Percentiles rank a stretch among this genome's conserved stretches.
These are phyloP conservation scores for Mimosa pudica DNA, from an alignment of 306 rosid species.

Conservation along the genomic window DNA sequence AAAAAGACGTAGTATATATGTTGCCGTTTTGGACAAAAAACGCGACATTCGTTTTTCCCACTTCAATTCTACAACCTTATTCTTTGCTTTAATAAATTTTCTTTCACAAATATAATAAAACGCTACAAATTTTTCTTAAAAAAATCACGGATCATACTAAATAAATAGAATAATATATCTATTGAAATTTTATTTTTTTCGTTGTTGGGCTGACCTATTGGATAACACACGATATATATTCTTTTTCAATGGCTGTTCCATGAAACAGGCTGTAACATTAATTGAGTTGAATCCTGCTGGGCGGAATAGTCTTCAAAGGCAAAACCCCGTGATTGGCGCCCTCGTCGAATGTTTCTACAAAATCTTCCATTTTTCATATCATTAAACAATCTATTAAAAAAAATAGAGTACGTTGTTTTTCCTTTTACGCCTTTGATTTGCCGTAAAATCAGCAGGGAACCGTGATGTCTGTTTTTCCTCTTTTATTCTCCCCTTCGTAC, in stretches of 20 bases:
- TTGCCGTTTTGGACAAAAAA: no score
- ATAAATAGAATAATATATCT: background rate
- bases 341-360: constrained; percentile 49
- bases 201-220: background rate
- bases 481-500: constrained; percentile 42
- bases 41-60: no score
- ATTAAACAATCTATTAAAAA: no score
- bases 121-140: no score
- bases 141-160: no score
- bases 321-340: constrained; percentile 80
- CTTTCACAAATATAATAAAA: no score
- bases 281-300: constrained; percentile 40
- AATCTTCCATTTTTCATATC: constrained; percentile 1
- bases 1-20: no score
- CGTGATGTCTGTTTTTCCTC: constrained; percentile 39
- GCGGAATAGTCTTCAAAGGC: constrained; percentile 44
- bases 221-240: background rate
- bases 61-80: no score
- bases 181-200: background rate
- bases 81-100: no score
- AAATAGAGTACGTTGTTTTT: background rate
- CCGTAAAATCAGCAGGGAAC: constrained; percentile 62
- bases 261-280: constrained; percentile 34
- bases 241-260: no score
- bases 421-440: constrained; percentile 38